These are phyloP conservation scores for Plasmodium berghei DNA, from an alignment of 169 alveolate species.

Conservation along the genomic window DNA sequence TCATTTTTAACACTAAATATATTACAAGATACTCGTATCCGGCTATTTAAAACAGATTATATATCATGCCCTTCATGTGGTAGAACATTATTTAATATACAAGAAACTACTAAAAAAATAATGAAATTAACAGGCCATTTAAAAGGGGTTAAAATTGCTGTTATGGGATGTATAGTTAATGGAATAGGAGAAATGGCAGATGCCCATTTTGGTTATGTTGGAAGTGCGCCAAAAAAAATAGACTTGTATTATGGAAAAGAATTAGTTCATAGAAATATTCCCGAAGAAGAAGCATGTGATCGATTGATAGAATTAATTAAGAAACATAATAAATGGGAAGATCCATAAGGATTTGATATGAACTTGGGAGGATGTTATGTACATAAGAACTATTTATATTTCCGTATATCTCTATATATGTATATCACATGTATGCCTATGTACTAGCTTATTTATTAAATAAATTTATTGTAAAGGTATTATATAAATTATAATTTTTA, in stretches of 20 bases:
- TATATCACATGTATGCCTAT: background rate
- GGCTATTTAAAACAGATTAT: constrained; percentile 90
- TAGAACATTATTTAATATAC: constrained; percentile 89
- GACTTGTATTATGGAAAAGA: constrained; percentile 89
- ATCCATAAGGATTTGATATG: constrained; percentile 12
- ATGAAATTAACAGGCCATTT: constrained; percentile 89
- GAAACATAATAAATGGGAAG: constrained; percentile 56
- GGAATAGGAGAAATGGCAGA: constrained; percentile 95
- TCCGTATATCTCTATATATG: background rate
- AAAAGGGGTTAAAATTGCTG: constrained; percentile 91
- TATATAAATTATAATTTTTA: constrained; percentile 5
- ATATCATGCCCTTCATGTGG: constrained; percentile 93
- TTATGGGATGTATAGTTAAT: constrained; percentile 93
- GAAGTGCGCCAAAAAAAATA: constrained; percentile 88
- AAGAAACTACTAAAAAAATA: constrained; percentile 87
- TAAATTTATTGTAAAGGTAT: background rate
- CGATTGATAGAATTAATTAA: constrained; percentile 86
- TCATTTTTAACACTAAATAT: constrained; percentile 56
- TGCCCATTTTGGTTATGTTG: constrained; percentile 93
- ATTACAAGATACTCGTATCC: constrained; percentile 87
- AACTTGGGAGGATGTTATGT: background rate
- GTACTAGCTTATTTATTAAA: background rate
- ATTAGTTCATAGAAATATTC: constrained; percentile 86
- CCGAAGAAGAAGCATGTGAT: constrained; percentile 87
- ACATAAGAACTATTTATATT: background rate